phyloP scores from a whole-genome alignment of 176 grass and related monocot genomes.

The Ensete glaucum region DNA sequence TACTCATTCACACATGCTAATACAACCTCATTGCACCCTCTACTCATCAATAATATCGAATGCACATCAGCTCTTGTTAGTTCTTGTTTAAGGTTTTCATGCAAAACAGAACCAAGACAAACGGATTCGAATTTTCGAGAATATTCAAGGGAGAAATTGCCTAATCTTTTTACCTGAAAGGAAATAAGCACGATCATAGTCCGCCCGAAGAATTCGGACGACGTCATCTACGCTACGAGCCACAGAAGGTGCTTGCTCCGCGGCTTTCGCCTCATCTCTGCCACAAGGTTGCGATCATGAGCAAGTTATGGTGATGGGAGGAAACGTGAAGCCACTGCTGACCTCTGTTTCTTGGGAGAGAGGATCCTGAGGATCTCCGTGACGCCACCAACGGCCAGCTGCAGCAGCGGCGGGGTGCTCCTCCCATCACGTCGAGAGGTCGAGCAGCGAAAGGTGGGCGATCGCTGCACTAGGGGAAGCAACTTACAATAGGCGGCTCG shows the following conservation, averaged over 20 bases:
- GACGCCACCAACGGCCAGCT: conserved; percentile 28
- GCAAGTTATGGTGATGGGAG: background rate
- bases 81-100: background rate
- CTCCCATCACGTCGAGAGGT: background rate
- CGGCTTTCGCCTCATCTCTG: conserved; percentile 1
- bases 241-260: background rate
- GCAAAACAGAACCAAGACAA: background rate
- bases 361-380: conserved; percentile 62
- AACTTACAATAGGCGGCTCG: background rate
- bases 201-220: conserved; percentile 43
- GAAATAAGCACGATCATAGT: conserved; percentile 76
- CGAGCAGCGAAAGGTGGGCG: conserved; percentile 10
- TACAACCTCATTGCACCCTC: no score
- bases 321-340: background rate
- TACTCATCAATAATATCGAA: background rate
- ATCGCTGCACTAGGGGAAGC: background rate
- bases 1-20: no score
- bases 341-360: conserved; percentile 43
- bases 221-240: conserved; percentile 46
- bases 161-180: conserved; percentile 45
- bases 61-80: background rate
- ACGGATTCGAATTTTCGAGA: background rate
- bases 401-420: conserved; percentile 23
- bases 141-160: background rate
- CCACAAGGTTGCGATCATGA: background rate